These are phyloP conservation scores for Brassica nigra DNA, from an alignment of 345 rosid species.

Conservation along the genomic window DNA sequence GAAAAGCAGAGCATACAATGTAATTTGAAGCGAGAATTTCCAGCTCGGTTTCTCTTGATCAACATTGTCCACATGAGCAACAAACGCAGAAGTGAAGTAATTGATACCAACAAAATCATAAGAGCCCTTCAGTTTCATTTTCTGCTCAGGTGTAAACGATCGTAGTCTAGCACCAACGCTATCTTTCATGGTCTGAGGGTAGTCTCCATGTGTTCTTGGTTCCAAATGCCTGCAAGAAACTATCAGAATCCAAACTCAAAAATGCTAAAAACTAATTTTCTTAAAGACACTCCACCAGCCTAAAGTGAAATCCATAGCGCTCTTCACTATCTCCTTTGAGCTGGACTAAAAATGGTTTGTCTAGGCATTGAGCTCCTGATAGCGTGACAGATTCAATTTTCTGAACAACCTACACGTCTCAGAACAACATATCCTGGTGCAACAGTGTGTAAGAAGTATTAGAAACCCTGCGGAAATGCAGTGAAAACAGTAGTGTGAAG, in stretches of 20 bases:
- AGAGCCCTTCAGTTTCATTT: conserved; percentile 37
- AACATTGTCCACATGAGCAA: conserved; percentile 26
- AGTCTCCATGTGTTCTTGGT: conserved; percentile 35
- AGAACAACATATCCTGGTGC: no score
- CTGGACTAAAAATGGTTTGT: not conserved
- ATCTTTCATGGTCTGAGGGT: conserved; percentile 40
- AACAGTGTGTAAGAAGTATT: no score
- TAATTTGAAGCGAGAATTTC: conserved; percentile 28
- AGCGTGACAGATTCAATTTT: no score
- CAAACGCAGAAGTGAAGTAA: conserved; percentile 42
- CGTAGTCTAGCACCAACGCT: conserved; percentile 34
- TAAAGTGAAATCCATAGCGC: conserved; percentile 41
- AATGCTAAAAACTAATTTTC: no score
- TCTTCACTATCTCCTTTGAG: conserved; percentile 35
- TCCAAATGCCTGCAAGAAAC: conserved; percentile 35
- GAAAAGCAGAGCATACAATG: conserved; percentile 28
- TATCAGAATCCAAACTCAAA: not conserved
- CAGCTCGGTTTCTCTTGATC: conserved; percentile 33
- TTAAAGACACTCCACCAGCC: conserved; percentile 38
- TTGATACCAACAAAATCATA: conserved; percentile 41
- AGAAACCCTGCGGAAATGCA: no score
- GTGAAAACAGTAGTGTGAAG: no score
- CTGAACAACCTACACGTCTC: no score
- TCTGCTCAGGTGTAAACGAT: conserved; percentile 29
- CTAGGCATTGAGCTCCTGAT: no score